A percentile compares a stretch with the other conserved stretches of the same genome.
These are phyloP conservation scores for Climacium dendroides DNA, from an alignment of 225 moss, liverwort and hornwort species.

Conservation along the genomic window DNA sequence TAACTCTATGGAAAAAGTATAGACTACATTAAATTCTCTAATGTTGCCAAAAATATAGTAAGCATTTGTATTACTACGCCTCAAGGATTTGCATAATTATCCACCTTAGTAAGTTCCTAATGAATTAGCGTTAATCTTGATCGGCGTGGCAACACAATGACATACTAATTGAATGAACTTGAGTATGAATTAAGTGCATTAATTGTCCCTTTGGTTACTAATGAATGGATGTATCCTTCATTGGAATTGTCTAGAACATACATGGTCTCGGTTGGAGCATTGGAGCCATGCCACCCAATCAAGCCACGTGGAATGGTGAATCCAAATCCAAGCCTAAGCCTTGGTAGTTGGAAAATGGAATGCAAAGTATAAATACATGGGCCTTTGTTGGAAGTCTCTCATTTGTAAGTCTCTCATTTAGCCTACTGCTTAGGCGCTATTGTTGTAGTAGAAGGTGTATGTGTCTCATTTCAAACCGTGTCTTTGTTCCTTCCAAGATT, in stretches of 20 bases:
- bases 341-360: background rate
- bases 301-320: background rate
- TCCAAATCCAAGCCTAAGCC: background rate
- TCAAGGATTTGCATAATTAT: background rate
- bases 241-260: too few species aligned
- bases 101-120: background rate
- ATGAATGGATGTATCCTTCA: too few species aligned
- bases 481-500: background rate
- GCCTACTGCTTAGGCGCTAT: too few species aligned
- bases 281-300: background rate
- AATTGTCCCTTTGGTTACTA: too few species aligned
- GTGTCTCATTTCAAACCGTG: background rate
- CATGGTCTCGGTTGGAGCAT: background rate
- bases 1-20: background rate
- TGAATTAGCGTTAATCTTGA: background rate
- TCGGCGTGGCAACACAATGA: rapidly evolving
- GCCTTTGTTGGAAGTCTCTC: background rate
- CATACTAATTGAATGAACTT: background rate
- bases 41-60: background rate
- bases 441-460: background rate
- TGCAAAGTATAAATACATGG: background rate
- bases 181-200: background rate
- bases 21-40: background rate
- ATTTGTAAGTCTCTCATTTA: background rate
- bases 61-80: background rate